These are phyloP conservation scores for Postia placenta DNA, from an alignment of 768 basidiomycete species.

Conservation along the genomic window DNA sequence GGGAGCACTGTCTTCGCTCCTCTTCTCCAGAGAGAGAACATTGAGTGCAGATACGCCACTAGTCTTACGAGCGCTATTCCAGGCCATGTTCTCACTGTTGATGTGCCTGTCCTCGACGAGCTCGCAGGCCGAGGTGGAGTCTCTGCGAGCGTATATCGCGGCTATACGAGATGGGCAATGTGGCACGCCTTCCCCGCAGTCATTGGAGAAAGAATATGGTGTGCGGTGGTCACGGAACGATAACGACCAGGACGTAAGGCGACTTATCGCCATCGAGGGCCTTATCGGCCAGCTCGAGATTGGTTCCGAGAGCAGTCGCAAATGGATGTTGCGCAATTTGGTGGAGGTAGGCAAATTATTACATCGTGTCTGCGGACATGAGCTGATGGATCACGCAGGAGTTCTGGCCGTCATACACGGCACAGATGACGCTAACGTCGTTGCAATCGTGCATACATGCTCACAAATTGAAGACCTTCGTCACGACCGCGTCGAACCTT, in stretches of 20 bases:
- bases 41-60: conserved; percentile 36
- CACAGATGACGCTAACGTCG: conserved; percentile 31
- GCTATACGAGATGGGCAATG: conserved; percentile 41
- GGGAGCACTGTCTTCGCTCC: conserved; percentile 38
- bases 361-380: neutral
- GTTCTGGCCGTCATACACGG: conserved; percentile 40
- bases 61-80: conserved; percentile 45
- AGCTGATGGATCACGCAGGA: conserved; percentile 27
- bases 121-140: conserved; percentile 27
- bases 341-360: conserved; percentile 37
- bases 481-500: conserved; percentile 26
- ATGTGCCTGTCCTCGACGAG: conserved; percentile 27
- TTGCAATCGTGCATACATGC: conserved; percentile 41
- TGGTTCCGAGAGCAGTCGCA: conserved; percentile 35
- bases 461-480: conserved; percentile 39
- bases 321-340: conserved; percentile 44
- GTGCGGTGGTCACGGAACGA: conserved; percentile 25
- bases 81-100: conserved; percentile 46
- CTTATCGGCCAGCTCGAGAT: conserved; percentile 42
- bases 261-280: conserved; percentile 39
- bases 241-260: conserved; percentile 36
- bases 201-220: conserved; percentile 47
- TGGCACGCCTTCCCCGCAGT: conserved; percentile 40
- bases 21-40: conserved; percentile 38
- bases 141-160: conserved; percentile 37